Evolutionary conservation across 345 rosid genomes (phyloP), one percentile per base, ranked within the genome.

Genomic region (Eucalyptus erythrocorys): DNA sequence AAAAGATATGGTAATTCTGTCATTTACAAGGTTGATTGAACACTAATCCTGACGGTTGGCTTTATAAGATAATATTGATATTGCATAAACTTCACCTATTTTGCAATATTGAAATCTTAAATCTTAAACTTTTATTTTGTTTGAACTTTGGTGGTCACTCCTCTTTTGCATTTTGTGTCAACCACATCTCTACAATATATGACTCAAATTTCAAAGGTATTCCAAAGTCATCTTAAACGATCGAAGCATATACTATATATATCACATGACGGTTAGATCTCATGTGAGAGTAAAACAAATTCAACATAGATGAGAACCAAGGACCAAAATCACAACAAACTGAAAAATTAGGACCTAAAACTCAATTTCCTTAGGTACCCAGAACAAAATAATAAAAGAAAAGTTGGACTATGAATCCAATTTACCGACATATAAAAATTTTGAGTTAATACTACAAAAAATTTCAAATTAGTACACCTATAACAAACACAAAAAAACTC

Each of bases 381-480:
- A 76, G 3, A 40, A 40, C 81, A 76, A 76, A 37, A 76, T 76
- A 40, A 40, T 13, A 21, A 40, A 40, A 71, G 27, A 10, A 71
- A 71, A 37, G 15, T 37, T 21, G 82, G 82, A 71, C 27, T 37
- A 5, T 37, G 81, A 37, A 76, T 76, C 14, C 15, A 76, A 76
- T 37, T 19, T 37, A 71, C 8, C 5, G 1, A 0, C 4, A 76
- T 5, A 21, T 71, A 76, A 40, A 76, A 40, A 3, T 9, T 8
- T 34, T 4, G 11, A 1, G 2, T 37, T 34, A 68, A 34, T 30
- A 61, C 13, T 2, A 61, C 8, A 13, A 27, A 59, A 59, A 61
- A 27, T 12, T 15, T 1, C 3, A 59, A 59, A 11, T 12, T 27
- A 1, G 6, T 59, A 24, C 3, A 55, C 6, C 2, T 55, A 1